phyloP scores from a whole-genome alignment of 2,329 filamentous ascomycete species.

The Ceratocystis lukuohia region DNA sequence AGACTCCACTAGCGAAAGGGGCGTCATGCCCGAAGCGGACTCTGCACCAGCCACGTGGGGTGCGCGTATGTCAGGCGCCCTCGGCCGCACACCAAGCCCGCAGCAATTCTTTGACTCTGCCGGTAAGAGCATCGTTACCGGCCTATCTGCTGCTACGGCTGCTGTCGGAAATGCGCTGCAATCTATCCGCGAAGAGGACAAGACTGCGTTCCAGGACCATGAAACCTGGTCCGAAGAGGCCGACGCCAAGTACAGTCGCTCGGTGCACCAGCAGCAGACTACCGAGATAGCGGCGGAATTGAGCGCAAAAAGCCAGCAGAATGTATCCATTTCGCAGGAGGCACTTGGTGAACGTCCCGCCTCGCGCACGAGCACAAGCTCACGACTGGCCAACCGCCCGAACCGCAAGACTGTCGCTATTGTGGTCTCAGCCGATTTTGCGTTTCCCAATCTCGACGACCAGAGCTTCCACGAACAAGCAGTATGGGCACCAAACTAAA shows the following conservation, averaged over 20 bases:
- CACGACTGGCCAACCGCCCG: constrained; percentile 9
- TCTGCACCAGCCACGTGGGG: constrained; percentile 44
- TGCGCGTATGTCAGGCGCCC: constrained; percentile 63
- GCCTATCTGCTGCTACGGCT: constrained; percentile 69
- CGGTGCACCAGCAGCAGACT: not conserved
- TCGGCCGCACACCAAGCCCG: constrained; percentile 71
- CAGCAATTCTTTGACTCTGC: constrained; percentile 80
- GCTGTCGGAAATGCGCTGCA: constrained; percentile 70
- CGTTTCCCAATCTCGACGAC: constrained; percentile 44
- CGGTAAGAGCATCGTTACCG: constrained; percentile 65
- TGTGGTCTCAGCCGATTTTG: constrained; percentile 68
- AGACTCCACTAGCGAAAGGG: not conserved
- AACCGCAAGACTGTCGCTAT: constrained; percentile 67
- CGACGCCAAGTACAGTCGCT: constrained; percentile 46
- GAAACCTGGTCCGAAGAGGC: constrained; percentile 88
- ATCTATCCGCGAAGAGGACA: constrained; percentile 73
- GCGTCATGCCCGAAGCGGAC: not conserved
- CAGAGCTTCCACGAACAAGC: constrained; percentile 61
- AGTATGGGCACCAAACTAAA: constrained; percentile 39
- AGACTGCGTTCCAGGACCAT: constrained; percentile 68
- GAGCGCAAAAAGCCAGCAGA: not conserved
- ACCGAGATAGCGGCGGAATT: not conserved
- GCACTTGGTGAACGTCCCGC: constrained; percentile 9
- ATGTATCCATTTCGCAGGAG: not conserved
- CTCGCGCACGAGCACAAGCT: constrained; percentile 15